Conservation (phyloP, 176 grass and related monocot genomes). For the Neostapfia colusana region DNA sequence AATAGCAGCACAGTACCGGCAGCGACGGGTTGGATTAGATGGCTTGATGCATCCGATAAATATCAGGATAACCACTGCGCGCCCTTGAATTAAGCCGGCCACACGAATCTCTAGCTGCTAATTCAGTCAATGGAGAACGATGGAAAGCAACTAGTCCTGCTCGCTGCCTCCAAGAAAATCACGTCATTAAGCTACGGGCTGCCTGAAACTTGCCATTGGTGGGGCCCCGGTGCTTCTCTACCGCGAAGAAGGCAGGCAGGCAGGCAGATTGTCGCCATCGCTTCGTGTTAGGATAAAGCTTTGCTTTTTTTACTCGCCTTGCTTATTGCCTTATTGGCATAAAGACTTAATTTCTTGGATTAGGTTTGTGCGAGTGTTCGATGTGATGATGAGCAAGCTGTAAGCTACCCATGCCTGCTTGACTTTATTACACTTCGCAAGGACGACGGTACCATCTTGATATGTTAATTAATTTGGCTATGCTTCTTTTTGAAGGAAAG, state of each 20-base stretch:
- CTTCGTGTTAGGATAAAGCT: slow-evolving; percentile 34
- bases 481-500: too few relatives aligned
- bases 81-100: slow-evolving; percentile 30
- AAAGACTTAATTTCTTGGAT: not conserved
- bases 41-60: slow-evolving; percentile 9
- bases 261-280: slow-evolving; percentile 13
- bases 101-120: slow-evolving; percentile 28
- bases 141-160: slow-evolving; percentile 30
- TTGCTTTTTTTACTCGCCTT: not conserved
- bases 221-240: slow-evolving; percentile 27
- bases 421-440: too few relatives aligned
- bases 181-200: slow-evolving; percentile 30
- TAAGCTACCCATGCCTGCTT: too few relatives aligned
- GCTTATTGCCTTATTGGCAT: slow-evolving; percentile 14
- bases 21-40: not conserved
- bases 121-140: slow-evolving; percentile 13
- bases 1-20: not conserved
- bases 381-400: too few relatives aligned
- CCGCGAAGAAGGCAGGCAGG: not conserved
- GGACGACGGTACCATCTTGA: too few relatives aligned
- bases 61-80: slow-evolving; percentile 25
- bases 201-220: slow-evolving; percentile 32
- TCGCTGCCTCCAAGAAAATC: slow-evolving; percentile 16
- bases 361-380: not conserved
- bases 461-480: too few relatives aligned